Evolutionary conservation across 371 early-diverging fungal genomes (phyloP).

Genomic region (Mortierella sp.): DNA sequence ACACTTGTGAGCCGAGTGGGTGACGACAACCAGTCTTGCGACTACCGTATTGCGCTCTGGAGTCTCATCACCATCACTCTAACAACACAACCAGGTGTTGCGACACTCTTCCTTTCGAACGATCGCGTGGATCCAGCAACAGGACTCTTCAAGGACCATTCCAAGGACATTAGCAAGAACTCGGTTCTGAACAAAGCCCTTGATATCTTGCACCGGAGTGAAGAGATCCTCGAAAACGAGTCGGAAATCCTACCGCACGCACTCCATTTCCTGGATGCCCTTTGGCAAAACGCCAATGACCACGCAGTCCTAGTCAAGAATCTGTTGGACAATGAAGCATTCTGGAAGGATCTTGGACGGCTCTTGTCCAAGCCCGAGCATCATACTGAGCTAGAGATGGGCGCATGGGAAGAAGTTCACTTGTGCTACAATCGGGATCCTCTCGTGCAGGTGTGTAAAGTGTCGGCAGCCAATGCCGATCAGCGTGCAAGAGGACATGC

Average conservation of each 20-base stretch:
- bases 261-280: slow-evolving; percentile 37
- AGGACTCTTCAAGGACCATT: slow-evolving; percentile 19
- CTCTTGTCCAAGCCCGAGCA: slow-evolving; percentile 22
- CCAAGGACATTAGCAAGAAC: slow-evolving; percentile 34
- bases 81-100: slow-evolving; percentile 49
- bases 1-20: slow-evolving; percentile 30
- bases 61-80: slow-evolving; percentile 47
- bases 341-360: slow-evolving; percentile 39
- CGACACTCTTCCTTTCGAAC: slow-evolving; percentile 42
- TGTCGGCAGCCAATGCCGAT: slow-evolving; percentile 29
- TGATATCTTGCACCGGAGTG: slow-evolving; percentile 22
- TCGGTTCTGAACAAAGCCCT: slow-evolving; percentile 36
- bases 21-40: slow-evolving; percentile 28
- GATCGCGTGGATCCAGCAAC: slow-evolving; percentile 35
- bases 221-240: slow-evolving; percentile 11
- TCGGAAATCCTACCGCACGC: slow-evolving; percentile 38
- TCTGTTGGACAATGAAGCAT: slow-evolving; percentile 26
- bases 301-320: slow-evolving; percentile 38
- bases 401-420: slow-evolving; percentile 21
- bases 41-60: slow-evolving; percentile 52
- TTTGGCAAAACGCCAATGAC: slow-evolving; percentile 51
- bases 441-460: slow-evolving; percentile 17
- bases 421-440: slow-evolving; percentile 20
- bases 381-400: slow-evolving; percentile 27
- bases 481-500: slow-evolving; percentile 39